Base-by-base conservation (phyloP, 345 rosid species). In the Brassica cretica region DNA sequence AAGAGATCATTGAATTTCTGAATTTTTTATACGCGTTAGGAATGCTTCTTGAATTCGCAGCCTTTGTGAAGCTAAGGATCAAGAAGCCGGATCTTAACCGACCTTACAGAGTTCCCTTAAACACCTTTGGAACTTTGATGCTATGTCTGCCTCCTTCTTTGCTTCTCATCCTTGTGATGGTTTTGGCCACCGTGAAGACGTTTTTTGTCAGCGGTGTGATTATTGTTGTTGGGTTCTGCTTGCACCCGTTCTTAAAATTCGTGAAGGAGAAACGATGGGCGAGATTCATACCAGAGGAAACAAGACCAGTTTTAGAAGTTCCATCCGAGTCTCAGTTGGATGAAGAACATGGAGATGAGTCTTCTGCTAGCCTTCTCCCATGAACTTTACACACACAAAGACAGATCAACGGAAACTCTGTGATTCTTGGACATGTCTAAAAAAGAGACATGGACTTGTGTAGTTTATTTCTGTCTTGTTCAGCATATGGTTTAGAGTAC, bases 1-100 rank as follows among this genome's bases (percentile, higher is more conserved):
- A 91, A 76, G 96, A 94, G 82, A 94, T 94, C 63, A 65, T 94
- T 63, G 97, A 94, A 82, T 92, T 94, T 71, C 92, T 94, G 29
- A 90, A 94, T 80, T 94, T 94, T 85, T 79, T 94, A 55, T 94
- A 92, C 3, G 86, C 97, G 0, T 58, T 89, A 32, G 97, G 97
- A 66, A 94, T 90, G 98, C 94, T 94, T 74, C 89, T 94, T 0
- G 95, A 90, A 72, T 87, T 94, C 33, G 94, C 93, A 30, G 97
- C 98, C 55, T 92, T 94, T 76, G 84, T 94, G 72, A 89, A 65
- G 76, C 66, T 92, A 75, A 80, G 95, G 85, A 76, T 92, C 39
- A 86, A 88, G 84, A 94, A 87, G 74, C 92, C 97, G 0, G 89
- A 90, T 37, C 94, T 92, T 24, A 84, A 83, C 44, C 79, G 92